Evolutionary conservation across 2,329 filamentous ascomycete species (phyloP), one percentile per base, ranked within the genome.

Genomic region (Whalleya microplaca): DNA sequence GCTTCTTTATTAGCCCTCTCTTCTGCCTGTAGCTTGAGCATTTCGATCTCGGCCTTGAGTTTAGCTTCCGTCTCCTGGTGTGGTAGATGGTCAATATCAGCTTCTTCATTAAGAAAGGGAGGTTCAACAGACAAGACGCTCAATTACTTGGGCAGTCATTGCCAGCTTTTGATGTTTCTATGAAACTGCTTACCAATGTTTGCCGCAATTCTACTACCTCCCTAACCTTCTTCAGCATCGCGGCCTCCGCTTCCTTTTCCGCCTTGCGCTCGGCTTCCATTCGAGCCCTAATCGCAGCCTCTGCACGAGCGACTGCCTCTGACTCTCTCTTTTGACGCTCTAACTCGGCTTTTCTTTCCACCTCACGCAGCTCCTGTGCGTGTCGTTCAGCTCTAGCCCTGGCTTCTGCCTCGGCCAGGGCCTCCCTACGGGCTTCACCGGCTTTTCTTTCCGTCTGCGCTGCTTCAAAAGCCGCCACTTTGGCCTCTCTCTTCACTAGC

Each of bases 401-500:
- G 1, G 56, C 59, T 27, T 16, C 20, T n/a, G 47, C 41, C 19
- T 53, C 51, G 6, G 53, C 49, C 27, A 56, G 47, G 9, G 46
- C 51, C n/a, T 47, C 45, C 41, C 23, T 53, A 1, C 20, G n/a
- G 27, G 41, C 45, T 20, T 49, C 18, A 55, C 53, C 21, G 27
- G 40, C 55, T 32, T 61, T 49, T 29, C 42, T 51, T 45, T 48
- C 49, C 41, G 16, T 54, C 41, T 45, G 49, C 44, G 53, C 45
- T 2, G 41, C 52, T 14, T 61, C 56, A 21, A 23, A 18, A 19
- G 47, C 43, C 3, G 52, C 59, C 2, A 54, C 50, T 27, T 48
- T 53, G n/a, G 49, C 44, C 43, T 59, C 56, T 41, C 20, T 53
- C 27, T 56, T 57, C 3, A 59, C 53, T 8, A 48, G 45, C n/a